Base-by-base conservation (phyloP, 768 basidiomycete species). In the Tulasnella sp. region DNA sequence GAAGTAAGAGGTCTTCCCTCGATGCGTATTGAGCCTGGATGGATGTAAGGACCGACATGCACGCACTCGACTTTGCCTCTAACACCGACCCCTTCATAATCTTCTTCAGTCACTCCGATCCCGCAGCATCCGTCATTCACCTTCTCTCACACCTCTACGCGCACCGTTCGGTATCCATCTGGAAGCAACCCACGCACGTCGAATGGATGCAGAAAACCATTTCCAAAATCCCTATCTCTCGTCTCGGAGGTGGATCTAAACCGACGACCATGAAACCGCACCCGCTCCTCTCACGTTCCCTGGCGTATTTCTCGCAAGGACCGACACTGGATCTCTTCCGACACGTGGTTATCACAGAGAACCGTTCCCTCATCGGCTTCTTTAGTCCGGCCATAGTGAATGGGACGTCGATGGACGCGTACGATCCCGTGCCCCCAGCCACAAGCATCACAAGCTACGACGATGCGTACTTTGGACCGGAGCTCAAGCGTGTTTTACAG, bases 81-180 rank as follows among this genome's bases (percentile, higher is more conserved):
- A 16, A 63, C 40, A 14, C 9, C 29, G 6, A 22, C 22, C 40
- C 17, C 8, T 34, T 37, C 1, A 35, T 17, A 11, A n/a, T n/a
- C n/a, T n/a, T n/a, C n/a, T 41, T 47, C 44, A 62, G 62, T 72
- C 75, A 39, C 70, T 73, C 29, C 40, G 62, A 44, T 35, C 71
- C 71, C 6, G 73, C 69, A 17, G 79, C 82, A 9, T 84, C 85
- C 37, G 78, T 85, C 2, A 80, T 94, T 0, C 90, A 97, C 75
- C 86, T 97, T 8, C 84, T 98, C 3, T 90, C 92, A 0, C 92
- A 95, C 77, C 86, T 98, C 29, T 98, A 98, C 78, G 91, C 86
- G 3, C 87, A 90, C 52, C 89, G 93, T 6, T 90, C 92, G 0
- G 83, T 80, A 9, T 78, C 88, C 0, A 79, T 97, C 2, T 98